A percentile compares a stretch with the other conserved stretches of the same genome.
phyloP scores from a whole-genome alignment of 139 green algal species.

The Eudorina sp. region DNA sequence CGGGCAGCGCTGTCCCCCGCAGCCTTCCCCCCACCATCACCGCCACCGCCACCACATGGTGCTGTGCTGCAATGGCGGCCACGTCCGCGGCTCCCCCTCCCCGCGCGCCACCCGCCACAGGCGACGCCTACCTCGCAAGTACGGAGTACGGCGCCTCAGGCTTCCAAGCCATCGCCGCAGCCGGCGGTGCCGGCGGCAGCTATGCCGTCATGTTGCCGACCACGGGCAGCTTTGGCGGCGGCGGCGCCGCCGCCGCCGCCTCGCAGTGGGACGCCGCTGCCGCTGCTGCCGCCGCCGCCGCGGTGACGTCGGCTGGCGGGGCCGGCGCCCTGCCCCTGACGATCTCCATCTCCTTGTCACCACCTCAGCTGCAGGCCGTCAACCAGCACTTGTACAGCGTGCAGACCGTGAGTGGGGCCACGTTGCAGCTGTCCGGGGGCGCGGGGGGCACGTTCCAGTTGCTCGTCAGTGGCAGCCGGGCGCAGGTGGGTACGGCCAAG shows the following conservation, averaged over 20 bases:
- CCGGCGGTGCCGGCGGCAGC: not conserved
- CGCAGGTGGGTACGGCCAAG: constrained; percentile 42
- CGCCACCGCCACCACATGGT: too few species aligned
- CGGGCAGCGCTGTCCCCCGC: too few species aligned
- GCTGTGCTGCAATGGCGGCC: too few species aligned
- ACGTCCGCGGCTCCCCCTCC: too few species aligned
- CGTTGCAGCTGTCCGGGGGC: constrained; percentile 35
- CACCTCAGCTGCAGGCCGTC: constrained; percentile 20
- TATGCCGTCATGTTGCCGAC: constrained; percentile 9
- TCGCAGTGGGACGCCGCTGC: not conserved
- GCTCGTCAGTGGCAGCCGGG: constrained; percentile 1
- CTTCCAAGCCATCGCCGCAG: not conserved
- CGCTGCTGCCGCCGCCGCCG: not conserved
- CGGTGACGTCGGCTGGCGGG: not conserved
- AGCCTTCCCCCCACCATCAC: too few species aligned
- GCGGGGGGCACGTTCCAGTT: constrained; percentile 48
- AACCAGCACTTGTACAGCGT: constrained; percentile 58
- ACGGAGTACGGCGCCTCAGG: not conserved
- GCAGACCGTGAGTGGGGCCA: constrained; percentile 43
- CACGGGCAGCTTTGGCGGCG: not conserved
- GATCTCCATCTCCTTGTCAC: constrained; percentile 18
- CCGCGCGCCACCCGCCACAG: not conserved
- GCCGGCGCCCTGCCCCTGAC: not conserved
- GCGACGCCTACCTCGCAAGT: not conserved
- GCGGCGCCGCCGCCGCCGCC: not conserved